Conservation (phyloP, 2,329 filamentous ascomycete genomes). For the Ustilaginoidea virens region DNA sequence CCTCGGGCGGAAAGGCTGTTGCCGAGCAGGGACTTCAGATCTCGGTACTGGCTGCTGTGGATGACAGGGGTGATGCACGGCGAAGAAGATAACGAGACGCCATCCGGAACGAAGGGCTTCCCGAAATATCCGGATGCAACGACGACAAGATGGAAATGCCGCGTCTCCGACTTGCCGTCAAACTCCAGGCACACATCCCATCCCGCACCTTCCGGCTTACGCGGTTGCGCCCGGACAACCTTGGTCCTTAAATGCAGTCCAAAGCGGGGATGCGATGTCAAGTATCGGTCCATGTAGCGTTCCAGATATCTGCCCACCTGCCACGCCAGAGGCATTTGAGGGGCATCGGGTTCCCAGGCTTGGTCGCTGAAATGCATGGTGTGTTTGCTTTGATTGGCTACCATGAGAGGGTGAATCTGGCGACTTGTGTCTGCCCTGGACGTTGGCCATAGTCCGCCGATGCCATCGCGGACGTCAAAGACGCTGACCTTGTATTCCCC, state of each 20-base stretch:
- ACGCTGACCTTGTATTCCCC: conserved; percentile 51
- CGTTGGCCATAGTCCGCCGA: conserved; percentile 68
- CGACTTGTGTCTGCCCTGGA: conserved; percentile 30
- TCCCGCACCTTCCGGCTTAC: conserved; percentile 14
- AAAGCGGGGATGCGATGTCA: conserved; percentile 22
- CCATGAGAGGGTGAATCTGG: conserved; percentile 50
- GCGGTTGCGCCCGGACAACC: conserved; percentile 23
- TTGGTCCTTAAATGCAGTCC: conserved; percentile 33
- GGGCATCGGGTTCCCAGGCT: conserved; percentile 46
- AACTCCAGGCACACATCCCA: conserved; percentile 27
- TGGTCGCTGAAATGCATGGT: conserved; percentile 60
- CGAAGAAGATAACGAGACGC: conserved; percentile 17
- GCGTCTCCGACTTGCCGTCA: conserved; percentile 21
- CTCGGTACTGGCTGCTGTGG: conserved; percentile 54
- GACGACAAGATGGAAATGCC: conserved; percentile 55
- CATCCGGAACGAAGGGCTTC: conserved; percentile 33
- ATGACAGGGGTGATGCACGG: conserved; percentile 33
- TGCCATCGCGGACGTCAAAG: conserved; percentile 47
- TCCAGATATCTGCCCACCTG: conserved; percentile 60
- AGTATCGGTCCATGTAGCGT: conserved; percentile 45
- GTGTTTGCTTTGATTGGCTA: conserved; percentile 62
- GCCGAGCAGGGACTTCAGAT: conserved; percentile 32
- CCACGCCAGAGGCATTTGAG: conserved; percentile 61
- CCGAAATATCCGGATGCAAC: conserved; percentile 68
- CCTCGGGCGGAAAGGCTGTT: conserved; percentile 23